Conservation (phyloP, 2,329 filamentous ascomycete species). For the Leptoxyphium fumago region DNA sequence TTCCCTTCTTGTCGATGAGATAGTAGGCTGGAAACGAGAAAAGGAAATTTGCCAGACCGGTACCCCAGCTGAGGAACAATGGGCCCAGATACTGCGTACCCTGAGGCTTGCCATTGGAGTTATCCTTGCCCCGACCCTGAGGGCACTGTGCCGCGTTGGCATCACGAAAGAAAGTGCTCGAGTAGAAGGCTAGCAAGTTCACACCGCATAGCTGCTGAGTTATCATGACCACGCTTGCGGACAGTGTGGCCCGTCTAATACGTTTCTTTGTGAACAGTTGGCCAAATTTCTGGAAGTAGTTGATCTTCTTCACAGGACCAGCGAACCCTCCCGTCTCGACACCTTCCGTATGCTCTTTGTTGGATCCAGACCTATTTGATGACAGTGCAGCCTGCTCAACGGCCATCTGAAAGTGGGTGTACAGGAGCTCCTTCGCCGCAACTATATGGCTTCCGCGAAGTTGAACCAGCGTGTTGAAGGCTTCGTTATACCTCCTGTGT, state of each 20-base stretch:
- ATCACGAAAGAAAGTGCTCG: slow-evolving; percentile 12
- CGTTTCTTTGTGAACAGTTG: slow-evolving; percentile 15
- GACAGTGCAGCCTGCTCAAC: slow-evolving; percentile 9
- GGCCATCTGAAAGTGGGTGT: slow-evolving; percentile 15
- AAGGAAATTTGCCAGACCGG: slow-evolving; percentile 20
- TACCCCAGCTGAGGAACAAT: slow-evolving; percentile 16
- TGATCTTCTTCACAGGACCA: slow-evolving; percentile 1
- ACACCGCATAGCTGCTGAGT: slow-evolving; percentile 15
- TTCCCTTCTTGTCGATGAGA: slow-evolving; percentile 44
- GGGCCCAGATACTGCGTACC: slow-evolving; percentile 6
- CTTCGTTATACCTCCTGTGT: slow-evolving; percentile 10
- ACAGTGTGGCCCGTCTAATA: slow-evolving; percentile 12
- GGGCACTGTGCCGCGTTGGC: slow-evolving; percentile 1
- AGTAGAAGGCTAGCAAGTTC: slow-evolving; percentile 13
- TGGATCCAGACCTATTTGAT: neutral
- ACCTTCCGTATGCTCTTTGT: neutral
- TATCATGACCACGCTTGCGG: slow-evolving; percentile 12
- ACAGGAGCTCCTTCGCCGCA: slow-evolving; percentile 17
- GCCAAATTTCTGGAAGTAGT: slow-evolving; percentile 11
- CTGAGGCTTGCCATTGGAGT: neutral
- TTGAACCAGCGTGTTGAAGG: slow-evolving; percentile 11
- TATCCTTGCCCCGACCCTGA: slow-evolving; percentile 2
- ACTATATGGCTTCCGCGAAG: slow-evolving; percentile 13
- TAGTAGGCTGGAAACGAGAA: slow-evolving; percentile 45
- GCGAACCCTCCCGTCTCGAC: neutral